A percentile compares a stretch with the other conserved stretches of the same genome.
Evolutionary conservation across 1,139 yeast genomes (phyloP).

Genomic region (Protomyces pachydermus): DNA sequence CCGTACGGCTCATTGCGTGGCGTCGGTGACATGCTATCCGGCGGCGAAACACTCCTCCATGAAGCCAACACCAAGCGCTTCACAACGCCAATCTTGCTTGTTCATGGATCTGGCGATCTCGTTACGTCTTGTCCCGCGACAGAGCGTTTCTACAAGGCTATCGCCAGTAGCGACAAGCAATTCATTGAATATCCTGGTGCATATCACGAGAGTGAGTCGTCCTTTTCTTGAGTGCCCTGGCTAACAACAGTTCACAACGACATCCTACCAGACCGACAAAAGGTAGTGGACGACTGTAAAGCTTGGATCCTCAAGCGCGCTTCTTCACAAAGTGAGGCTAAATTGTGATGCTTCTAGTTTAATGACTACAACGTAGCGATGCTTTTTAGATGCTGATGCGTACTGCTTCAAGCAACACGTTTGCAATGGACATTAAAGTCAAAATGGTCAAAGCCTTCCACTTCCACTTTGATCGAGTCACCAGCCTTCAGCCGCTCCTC

Average conservation of each 20-base stretch:
- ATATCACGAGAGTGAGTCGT: slow-evolving; percentile 32
- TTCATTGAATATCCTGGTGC: slow-evolving; percentile 30
- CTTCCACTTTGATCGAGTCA: neutral
- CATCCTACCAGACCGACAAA: neutral
- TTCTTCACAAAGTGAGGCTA: slow-evolving; percentile 20
- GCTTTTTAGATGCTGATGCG: neutral
- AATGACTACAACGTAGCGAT: too few species aligned
- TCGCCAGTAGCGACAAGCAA: slow-evolving; percentile 31
- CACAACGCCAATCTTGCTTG: slow-evolving; percentile 31
- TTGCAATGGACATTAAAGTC: neutral
- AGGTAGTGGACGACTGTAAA: neutral
- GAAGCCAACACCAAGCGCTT: slow-evolving; percentile 26
- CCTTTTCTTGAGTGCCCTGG: neutral
- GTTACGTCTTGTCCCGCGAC: slow-evolving; percentile 31
- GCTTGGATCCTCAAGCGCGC: slow-evolving; percentile 31
- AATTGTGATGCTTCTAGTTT: neutral
- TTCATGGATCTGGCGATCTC: slow-evolving; percentile 33
- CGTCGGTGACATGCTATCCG: slow-evolving; percentile 16
- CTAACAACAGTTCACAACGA: slow-evolving; percentile 8
- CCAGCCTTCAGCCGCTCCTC: neutral
- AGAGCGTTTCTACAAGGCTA: slow-evolving; percentile 30
- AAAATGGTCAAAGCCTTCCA: neutral
- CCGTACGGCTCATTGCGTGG: slow-evolving; percentile 26
- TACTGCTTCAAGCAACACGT: neutral
- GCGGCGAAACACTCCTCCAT: slow-evolving; percentile 9